phyloP scores from a whole-genome alignment of 1,284 basidiomycete species.

The Ustilago bromivora region DNA sequence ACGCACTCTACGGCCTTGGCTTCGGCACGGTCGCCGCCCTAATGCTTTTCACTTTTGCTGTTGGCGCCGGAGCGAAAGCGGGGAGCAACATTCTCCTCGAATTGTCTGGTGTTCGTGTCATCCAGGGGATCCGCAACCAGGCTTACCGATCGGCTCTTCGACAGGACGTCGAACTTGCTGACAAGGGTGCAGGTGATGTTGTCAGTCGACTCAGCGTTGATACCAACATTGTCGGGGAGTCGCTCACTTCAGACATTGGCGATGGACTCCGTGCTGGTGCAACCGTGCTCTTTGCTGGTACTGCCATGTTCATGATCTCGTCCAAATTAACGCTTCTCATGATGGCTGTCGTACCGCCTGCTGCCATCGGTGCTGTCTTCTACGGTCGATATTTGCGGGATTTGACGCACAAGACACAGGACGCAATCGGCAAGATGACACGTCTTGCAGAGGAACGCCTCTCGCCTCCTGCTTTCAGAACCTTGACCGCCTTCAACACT shows the following conservation, averaged over 20 bases:
- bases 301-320: conserved; percentile 96
- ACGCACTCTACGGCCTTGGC: conserved; percentile 73
- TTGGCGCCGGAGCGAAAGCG: conserved; percentile 88
- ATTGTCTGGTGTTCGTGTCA: conserved; percentile 84
- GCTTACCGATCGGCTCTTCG: conserved; percentile 84
- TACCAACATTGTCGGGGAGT: conserved; percentile 93
- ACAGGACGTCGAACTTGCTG: conserved; percentile 84
- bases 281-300: conserved; percentile 74
- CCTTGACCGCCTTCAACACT: conserved; percentile 89
- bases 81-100: conserved; percentile 90
- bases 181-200: conserved; percentile 92
- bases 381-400: conserved; percentile 95
- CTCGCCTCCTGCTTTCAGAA: conserved; percentile 81
- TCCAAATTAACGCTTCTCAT: conserved; percentile 89
- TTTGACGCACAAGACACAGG: conserved; percentile 90
- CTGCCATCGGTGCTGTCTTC: conserved; percentile 93
- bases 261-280: conserved; percentile 62
- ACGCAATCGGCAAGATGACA: conserved; percentile 93
- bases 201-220: conserved; percentile 91
- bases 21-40: conserved; percentile 83
- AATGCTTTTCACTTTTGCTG: conserved; percentile 83
- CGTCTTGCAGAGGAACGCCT: conserved; percentile 88
- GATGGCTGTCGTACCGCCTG: conserved; percentile 92
- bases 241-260: conserved; percentile 73
- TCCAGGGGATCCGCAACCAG: conserved; percentile 84